Evolutionary conservation across 805 yeast genomes (phyloP), one percentile per base, ranked within the genome.

Genomic region (Teunomyces tritomae): DNA sequence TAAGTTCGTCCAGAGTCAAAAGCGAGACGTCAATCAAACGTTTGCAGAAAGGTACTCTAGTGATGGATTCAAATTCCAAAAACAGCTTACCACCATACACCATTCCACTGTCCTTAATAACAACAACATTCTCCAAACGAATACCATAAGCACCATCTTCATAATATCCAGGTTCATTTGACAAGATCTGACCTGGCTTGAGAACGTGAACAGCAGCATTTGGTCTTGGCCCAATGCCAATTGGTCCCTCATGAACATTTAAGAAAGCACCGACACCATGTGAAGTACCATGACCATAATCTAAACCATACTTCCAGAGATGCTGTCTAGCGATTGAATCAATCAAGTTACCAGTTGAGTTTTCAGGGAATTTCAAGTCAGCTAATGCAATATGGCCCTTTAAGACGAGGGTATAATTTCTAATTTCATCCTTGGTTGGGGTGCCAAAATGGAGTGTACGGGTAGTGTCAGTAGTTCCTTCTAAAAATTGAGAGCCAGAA

Each of bases 41-140:
- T 53, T 75, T 76, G 64, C 96, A 89, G 65, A 87, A 86, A 14
- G 99, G 99, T 16, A 88, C 87, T 56, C 83, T 65, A 0, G 98
- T 92, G 45, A 89, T 70, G 54, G 96, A 89, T 51, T 88, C 96
- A 63, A 94, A 90, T 50, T 79, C 81, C 43, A 81, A 77, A 59
- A 80, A 85, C 49, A 70, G 66, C 54, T 72, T 74, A 43, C 81
- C 87, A 46, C 81, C 83, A 64, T 76, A 79, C 0, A 57, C 32
- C 45, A 58, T 62, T 8, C 71, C 77, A 41, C 70, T 57, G 42
- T 71, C 73, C 51, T 71, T 73, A 35, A 77, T 75, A 48, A 59
- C 72, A 72, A 80, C 71, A 59, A 79, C 78, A 56, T 76, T 71
- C 52, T 73, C 78, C 49, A 82, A 74, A 57, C 87, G 68, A 41